phyloP scores from a whole-genome alignment of 2,329 filamentous ascomycete genomes.

The Didymella glomerata region DNA sequence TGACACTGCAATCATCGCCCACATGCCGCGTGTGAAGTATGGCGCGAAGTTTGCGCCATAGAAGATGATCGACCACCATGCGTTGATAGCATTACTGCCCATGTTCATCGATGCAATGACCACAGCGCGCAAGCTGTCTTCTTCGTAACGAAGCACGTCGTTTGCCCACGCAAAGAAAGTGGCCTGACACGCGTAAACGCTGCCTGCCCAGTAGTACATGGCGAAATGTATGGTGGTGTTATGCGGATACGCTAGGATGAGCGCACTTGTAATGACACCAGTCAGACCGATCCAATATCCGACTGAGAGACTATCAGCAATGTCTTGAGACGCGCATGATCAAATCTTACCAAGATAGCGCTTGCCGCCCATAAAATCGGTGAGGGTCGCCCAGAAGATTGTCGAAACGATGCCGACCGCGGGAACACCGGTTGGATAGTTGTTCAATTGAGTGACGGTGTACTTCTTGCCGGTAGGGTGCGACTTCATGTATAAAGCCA shows the following conservation, averaged over 20 bases:
- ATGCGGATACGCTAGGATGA: conserved; percentile 65
- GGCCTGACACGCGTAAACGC: conserved; percentile 76
- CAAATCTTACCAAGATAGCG: conserved; percentile 62
- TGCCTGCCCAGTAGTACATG: conserved; percentile 75
- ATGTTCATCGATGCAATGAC: conserved; percentile 78
- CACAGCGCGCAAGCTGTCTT: conserved; percentile 69
- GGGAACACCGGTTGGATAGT: conserved; percentile 63
- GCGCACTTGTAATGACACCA: conserved; percentile 67
- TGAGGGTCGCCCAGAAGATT: conserved; percentile 73
- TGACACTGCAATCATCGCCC: conserved; percentile 73
- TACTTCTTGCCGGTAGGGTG: conserved; percentile 56
- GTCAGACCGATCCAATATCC: conserved; percentile 70
- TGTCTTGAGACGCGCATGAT: too few species aligned
- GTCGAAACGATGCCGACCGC: conserved; percentile 65
- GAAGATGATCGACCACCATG: conserved; percentile 77
- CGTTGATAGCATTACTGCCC: conserved; percentile 72
- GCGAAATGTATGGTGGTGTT: conserved; percentile 66
- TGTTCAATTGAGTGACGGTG: conserved; percentile 60
- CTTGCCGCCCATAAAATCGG: conserved; percentile 70
- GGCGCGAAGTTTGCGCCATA: conserved; percentile 73
- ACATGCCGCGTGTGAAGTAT: conserved; percentile 74
- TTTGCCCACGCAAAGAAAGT: conserved; percentile 81
- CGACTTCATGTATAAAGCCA: conserved; percentile 61
- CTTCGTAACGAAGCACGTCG: conserved; percentile 71
- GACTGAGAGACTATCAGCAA: conserved; percentile 28